These are phyloP conservation scores for Remersonia thermophila DNA, from an alignment of 2,329 filamentous ascomycete genomes.

Conservation along the genomic window DNA sequence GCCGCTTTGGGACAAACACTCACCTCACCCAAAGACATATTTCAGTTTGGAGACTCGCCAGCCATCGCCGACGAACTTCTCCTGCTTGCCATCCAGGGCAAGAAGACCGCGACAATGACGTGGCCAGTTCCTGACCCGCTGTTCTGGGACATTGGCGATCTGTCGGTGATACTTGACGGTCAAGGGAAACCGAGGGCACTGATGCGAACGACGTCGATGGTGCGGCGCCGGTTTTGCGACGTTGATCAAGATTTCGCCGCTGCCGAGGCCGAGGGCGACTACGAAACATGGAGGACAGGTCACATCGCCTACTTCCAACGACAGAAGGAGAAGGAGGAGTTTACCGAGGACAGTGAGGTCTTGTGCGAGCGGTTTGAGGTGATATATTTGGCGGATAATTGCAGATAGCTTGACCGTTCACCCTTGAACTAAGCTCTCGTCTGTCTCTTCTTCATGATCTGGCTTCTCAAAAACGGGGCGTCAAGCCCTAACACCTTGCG, in stretches of 20 bases:
- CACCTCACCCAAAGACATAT: constrained; percentile 20
- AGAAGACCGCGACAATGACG: constrained; percentile 21
- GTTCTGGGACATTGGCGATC: constrained; percentile 20
- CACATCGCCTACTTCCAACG: constrained; percentile 18
- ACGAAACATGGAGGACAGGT: constrained; percentile 17
- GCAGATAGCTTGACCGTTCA: no score
- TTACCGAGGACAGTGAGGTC: constrained; percentile 19
- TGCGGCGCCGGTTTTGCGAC: constrained; percentile 18
- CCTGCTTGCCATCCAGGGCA: constrained; percentile 15
- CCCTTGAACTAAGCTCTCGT: no score
- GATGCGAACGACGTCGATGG: constrained; percentile 19
- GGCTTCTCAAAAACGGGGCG: no score
- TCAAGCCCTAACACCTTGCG: no score
- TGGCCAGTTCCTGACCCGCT: constrained; percentile 20
- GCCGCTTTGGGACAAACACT: constrained; percentile 9
- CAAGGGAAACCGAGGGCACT: constrained; percentile 15
- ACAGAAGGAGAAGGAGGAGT: constrained; percentile 13
- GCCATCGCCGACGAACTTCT: constrained; percentile 12
- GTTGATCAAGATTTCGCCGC: constrained; percentile 20
- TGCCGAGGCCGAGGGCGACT: constrained; percentile 21
- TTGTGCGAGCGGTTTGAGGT: constrained; percentile 21
- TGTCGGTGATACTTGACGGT: constrained; percentile 21
- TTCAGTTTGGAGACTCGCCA: constrained; percentile 17
- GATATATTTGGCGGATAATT: constrained; percentile 13
- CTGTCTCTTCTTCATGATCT: no score